phyloP scores from a whole-genome alignment of 2,329 filamentous ascomycete genomes.

The Xylaria sp. region DNA sequence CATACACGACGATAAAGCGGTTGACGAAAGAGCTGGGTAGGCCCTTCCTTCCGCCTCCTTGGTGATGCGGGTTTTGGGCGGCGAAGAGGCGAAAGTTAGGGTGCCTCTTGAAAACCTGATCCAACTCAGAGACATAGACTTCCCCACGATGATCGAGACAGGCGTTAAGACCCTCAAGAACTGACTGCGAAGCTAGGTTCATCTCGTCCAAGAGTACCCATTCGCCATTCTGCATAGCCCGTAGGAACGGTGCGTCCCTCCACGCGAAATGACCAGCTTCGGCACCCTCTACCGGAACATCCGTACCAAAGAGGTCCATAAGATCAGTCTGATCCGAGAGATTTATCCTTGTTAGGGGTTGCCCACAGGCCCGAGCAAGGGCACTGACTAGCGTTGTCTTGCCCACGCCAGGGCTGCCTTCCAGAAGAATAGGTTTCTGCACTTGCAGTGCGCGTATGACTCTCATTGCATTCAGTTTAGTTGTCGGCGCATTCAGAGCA shows the following conservation, averaged over 20 bases:
- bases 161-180: conserved; percentile 94
- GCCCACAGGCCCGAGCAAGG: conserved; percentile 81
- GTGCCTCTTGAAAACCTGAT: conserved; percentile 92
- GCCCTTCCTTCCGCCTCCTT: conserved; percentile 94
- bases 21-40: conserved; percentile 97
- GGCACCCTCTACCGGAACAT: conserved; percentile 94
- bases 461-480: conserved; percentile 88
- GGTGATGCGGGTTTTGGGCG: conserved; percentile 96
- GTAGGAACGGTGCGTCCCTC: conserved; percentile 94
- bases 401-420: conserved; percentile 97
- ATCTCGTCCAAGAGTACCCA: conserved; percentile 99
- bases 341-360: conserved; percentile 91
- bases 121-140: conserved; percentile 93
- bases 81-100: conserved; percentile 94
- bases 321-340: conserved; percentile 97
- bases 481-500: conserved; percentile 90
- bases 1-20: conserved; percentile 97
- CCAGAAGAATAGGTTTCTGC: conserved; percentile 89
- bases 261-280: conserved; percentile 92
- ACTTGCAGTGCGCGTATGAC: conserved; percentile 90
- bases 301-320: conserved; percentile 96
- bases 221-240: conserved; percentile 95
- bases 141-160: conserved; percentile 97
- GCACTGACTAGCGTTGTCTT: conserved; percentile 95
- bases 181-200: conserved; percentile 97